A percentile compares a stretch with the other conserved stretches of the same genome.
These are phyloP conservation scores for Mycena floridula DNA, from an alignment of 768 basidiomycete species.

Conservation along the genomic window DNA sequence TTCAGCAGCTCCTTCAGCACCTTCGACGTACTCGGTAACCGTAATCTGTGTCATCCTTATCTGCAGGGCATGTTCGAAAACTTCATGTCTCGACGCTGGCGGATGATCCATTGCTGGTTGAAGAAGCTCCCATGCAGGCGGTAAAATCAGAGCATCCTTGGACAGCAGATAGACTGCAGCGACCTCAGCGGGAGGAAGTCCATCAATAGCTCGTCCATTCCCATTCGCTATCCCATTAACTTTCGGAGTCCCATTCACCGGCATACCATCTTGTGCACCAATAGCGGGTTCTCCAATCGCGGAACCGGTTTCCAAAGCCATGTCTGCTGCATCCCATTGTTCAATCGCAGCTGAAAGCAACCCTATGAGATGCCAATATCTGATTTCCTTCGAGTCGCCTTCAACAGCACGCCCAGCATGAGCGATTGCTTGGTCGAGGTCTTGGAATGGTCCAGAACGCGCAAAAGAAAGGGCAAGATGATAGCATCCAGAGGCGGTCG, in stretches of 20 bases:
- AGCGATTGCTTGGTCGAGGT: constrained; percentile 61
- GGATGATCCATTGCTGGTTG: constrained; percentile 42
- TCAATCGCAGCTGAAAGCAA: constrained; percentile 73
- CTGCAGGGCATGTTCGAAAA: constrained; percentile 77
- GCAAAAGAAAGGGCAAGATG: constrained; percentile 76
- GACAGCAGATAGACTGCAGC: constrained; percentile 21
- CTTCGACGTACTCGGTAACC: constrained; percentile 76
- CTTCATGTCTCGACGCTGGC: constrained; percentile 43
- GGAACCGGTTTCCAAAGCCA: constrained; percentile 75
- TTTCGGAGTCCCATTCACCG: too few species aligned
- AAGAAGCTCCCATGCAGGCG: constrained; percentile 37
- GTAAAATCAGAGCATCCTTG: constrained; percentile 23
- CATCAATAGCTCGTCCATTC: constrained; percentile 1
- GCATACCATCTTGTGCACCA: constrained; percentile 6
- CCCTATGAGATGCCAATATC: constrained; percentile 90
- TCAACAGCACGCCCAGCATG: constrained; percentile 72
- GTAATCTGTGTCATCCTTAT: constrained; percentile 82
- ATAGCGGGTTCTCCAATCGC: constrained; percentile 44
- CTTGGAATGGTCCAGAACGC: constrained; percentile 55
- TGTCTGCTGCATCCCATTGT: constrained; percentile 72
- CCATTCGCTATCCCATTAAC: constrained; percentile 20
- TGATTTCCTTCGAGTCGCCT: constrained; percentile 49
- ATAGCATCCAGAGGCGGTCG: constrained; percentile 59
- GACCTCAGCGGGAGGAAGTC: constrained; percentile 3
- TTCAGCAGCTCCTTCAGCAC: constrained; percentile 74